Conservation (phyloP, 2,329 filamentous ascomycete genomes). For the Claviceps humidiphila region DNA sequence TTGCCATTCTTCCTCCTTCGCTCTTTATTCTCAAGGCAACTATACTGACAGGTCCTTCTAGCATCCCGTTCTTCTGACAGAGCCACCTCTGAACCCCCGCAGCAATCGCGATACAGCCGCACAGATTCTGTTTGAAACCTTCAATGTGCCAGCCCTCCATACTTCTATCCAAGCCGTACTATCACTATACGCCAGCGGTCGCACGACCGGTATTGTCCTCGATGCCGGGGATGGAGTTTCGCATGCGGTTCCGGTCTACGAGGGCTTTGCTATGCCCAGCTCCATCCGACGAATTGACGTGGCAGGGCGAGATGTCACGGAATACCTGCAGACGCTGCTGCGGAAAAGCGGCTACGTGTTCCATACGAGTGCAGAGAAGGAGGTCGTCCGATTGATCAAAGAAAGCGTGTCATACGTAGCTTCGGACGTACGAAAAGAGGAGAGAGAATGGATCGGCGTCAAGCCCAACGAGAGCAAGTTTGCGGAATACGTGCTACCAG, state of each 20-base stretch:
- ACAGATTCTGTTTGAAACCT: slow-evolving; percentile 96
- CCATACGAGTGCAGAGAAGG: slow-evolving; percentile 96
- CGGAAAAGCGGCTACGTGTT: slow-evolving; percentile 90
- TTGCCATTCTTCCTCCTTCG: background rate
- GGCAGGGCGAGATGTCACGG: slow-evolving; percentile 88
- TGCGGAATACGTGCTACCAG: slow-evolving; percentile 79
- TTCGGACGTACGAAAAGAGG: slow-evolving; percentile 79
- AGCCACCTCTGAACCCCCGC: slow-evolving; percentile 88
- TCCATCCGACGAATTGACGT: slow-evolving; percentile 94
- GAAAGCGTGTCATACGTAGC: slow-evolving; percentile 90
- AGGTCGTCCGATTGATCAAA: slow-evolving; percentile 95
- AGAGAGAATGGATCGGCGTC: slow-evolving; percentile 83
- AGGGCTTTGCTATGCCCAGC: slow-evolving; percentile 92
- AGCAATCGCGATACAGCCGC: slow-evolving; percentile 92
- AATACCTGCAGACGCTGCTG: slow-evolving; percentile 81
- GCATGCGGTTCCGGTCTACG: slow-evolving; percentile 93
- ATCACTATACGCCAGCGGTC: slow-evolving; percentile 87
- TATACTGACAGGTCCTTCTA: slow-evolving; percentile 22
- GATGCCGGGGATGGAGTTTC: slow-evolving; percentile 94
- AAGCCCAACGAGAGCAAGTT: slow-evolving; percentile 67
- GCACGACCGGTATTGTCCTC: slow-evolving; percentile 90
- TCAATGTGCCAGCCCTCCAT: slow-evolving; percentile 93
- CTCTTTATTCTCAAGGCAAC: background rate
- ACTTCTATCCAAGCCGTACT: slow-evolving; percentile 95
- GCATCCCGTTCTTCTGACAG: slow-evolving; percentile 92